Evolutionary conservation across 164 flowering plant genomes (phyloP), one percentile per base, ranked within the genome.

Genomic region (Chloranthus sessilifolius): DNA sequence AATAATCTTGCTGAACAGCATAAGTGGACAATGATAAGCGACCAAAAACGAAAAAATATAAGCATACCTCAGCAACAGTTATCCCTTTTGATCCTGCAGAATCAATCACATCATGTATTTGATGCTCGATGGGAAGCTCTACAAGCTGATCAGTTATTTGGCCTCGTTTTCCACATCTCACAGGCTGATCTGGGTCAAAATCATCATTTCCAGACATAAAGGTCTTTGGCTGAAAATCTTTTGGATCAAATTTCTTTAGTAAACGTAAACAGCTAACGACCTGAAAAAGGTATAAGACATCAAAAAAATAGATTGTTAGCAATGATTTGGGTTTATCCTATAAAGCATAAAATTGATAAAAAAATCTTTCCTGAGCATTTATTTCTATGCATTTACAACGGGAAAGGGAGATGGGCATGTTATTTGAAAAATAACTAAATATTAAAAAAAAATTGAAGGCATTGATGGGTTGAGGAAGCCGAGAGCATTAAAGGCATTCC

Each of bases 61-160:
- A 24, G 50, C 54, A 43, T 12, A 85, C 95, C 82, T 83, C 87
- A 36, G 55, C 47, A 38, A 74, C 40, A 52, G 79, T 72, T 56
- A 85, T 17, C 16, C 99, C 99, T 38, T 73, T 68, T 20, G 79
- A 62, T 54, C 96, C 96, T 58, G 62, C 81, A 40, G 86, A 75
- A 63, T 80, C 83, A 72, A 94, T 67, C 73, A 85, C 70, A 62
- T 94, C 97, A 74, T 72, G 74, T 41, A 89, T 64, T 74, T 85
- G 99, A 50, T 77, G 79, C 56, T 82, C 86, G 36, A 94, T 60
- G 2, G 97, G 84, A 64, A 94, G 86, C 61, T 94, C 99, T 24
- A 81, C 63, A 68, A 82, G 67, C 63, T 84, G 95, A 3, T 89
- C 85, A 20, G 70, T 75, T 28, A 72, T 53, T 44, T 68, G 83